Evolutionary conservation across 208 protist genomes (phyloP).

Genomic region (Eutreptiella sp.): DNA sequence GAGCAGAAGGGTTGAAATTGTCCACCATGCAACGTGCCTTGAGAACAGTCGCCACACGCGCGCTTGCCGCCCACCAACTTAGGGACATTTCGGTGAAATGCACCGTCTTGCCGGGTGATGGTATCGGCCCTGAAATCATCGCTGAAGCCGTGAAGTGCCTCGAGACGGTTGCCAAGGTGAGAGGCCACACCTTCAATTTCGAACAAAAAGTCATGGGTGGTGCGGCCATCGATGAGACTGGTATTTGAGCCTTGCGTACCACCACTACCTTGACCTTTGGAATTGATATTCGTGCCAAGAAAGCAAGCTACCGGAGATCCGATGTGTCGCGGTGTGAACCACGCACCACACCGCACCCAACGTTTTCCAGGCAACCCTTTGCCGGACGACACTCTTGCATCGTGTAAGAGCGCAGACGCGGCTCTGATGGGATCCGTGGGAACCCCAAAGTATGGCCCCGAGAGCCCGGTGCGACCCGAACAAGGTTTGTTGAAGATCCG

Average conservation of each 20-base stretch:
- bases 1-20: too few species aligned
- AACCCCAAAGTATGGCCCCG: slow-evolving; percentile 27
- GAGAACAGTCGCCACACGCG: too few species aligned
- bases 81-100: slow-evolving; percentile 25
- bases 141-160: slow-evolving; percentile 14
- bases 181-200: too few species aligned
- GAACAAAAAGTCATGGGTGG: slow-evolving; percentile 20
- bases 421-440: slow-evolving; percentile 32
- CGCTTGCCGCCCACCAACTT: too few species aligned
- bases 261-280: too few species aligned
- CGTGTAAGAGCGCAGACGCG: slow-evolving; percentile 28
- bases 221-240: slow-evolving; percentile 13
- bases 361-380: neutral
- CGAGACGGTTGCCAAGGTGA: slow-evolving; percentile 13
- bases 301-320: too few species aligned
- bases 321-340: too few species aligned
- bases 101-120: slow-evolving; percentile 32
- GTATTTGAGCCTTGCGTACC: too few species aligned
- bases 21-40: too few species aligned
- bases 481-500: slow-evolving; percentile 23
- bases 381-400: slow-evolving; percentile 12
- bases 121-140: slow-evolving; percentile 30
- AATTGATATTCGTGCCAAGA: too few species aligned
- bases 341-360: neutral
- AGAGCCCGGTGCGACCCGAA: slow-evolving; percentile 15